These are phyloP conservation scores for Ormosia semicastrata DNA, from an alignment of 306 rosid genomes.

Conservation along the genomic window DNA sequence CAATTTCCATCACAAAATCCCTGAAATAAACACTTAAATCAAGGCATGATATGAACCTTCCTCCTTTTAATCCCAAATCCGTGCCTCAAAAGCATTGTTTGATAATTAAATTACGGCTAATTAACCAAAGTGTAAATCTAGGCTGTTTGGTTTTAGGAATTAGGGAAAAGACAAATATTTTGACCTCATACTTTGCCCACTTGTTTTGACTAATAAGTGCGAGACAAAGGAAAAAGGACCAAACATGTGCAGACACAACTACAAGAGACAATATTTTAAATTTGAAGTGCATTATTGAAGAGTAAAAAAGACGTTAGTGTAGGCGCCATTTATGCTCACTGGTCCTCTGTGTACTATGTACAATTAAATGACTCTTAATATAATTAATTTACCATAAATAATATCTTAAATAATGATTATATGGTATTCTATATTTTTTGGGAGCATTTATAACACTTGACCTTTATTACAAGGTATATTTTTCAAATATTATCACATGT, in stretches of 20 bases:
- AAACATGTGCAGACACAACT: constrained; percentile 7
- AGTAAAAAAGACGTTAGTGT: constrained; percentile 8
- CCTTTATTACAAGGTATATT: too few relatives aligned
- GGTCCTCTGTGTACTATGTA: neutral
- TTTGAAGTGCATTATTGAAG: constrained; percentile 31
- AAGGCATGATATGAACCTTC: constrained; percentile 31
- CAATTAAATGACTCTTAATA: neutral
- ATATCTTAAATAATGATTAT: neutral
- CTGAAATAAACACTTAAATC: constrained; percentile 43
- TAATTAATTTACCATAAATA: neutral
- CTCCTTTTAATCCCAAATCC: constrained; percentile 18
- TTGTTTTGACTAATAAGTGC: constrained; percentile 35
- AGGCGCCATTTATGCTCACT: neutral
- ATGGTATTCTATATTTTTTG: neutral
- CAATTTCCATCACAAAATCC: constrained; percentile 10
- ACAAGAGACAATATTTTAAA: constrained; percentile 24
- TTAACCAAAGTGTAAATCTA: neutral
- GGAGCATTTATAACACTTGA: too few relatives aligned
- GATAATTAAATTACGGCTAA: constrained; percentile 2
- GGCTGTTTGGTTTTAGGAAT: neutral
- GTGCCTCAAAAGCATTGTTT: neutral
- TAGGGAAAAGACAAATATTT: constrained; percentile 8
- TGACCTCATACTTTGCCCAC: constrained; percentile 28
- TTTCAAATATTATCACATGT: too few relatives aligned
- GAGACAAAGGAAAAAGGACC: neutral